Conservation (phyloP, 2,329 filamentous ascomycete species). For the Oidium heveae region DNA sequence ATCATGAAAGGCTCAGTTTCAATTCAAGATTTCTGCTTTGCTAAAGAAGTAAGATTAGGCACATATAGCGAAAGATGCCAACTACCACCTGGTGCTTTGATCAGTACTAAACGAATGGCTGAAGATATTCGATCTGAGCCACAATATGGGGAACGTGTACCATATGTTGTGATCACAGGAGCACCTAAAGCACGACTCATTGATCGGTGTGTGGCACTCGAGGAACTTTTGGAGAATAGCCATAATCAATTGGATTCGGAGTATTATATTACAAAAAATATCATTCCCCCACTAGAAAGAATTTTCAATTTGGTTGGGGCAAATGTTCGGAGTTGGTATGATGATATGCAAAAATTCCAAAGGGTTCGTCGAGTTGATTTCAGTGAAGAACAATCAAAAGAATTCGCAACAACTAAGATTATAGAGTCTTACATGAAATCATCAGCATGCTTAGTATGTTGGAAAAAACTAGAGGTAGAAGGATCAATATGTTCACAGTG, state of each 20-base stretch:
- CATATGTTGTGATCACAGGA: conserved; percentile 79
- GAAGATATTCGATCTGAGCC: conserved; percentile 68
- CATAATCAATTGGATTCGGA: conserved; percentile 70
- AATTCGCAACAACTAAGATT: conserved; percentile 26
- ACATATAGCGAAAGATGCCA: conserved; percentile 63
- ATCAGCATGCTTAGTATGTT: conserved; percentile 55
- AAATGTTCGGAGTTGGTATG: conserved; percentile 75
- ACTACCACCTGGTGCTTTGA: conserved; percentile 66
- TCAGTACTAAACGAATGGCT: conserved; percentile 68
- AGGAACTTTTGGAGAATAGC: conserved; percentile 51
- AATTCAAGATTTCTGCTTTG: conserved; percentile 90
- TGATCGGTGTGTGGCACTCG: conserved; percentile 74
- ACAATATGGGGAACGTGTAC: conserved; percentile 83
- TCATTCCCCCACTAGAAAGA: conserved; percentile 82
- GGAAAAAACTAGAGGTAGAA: conserved; percentile 18
- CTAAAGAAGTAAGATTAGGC: conserved; percentile 71
- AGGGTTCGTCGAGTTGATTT: conserved; percentile 31
- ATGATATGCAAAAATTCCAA: conserved; percentile 85
- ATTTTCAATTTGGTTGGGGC: conserved; percentile 94
- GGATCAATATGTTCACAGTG: conserved; percentile 34
- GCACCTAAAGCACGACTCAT: conserved; percentile 65
- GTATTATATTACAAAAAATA: conserved; percentile 90
- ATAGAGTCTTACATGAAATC: conserved; percentile 86
- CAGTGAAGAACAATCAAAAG: conserved; percentile 11
- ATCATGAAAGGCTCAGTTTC: conserved; percentile 77